Conservation (phyloP, 78 protist genomes). For the Bodo saltans region DNA sequence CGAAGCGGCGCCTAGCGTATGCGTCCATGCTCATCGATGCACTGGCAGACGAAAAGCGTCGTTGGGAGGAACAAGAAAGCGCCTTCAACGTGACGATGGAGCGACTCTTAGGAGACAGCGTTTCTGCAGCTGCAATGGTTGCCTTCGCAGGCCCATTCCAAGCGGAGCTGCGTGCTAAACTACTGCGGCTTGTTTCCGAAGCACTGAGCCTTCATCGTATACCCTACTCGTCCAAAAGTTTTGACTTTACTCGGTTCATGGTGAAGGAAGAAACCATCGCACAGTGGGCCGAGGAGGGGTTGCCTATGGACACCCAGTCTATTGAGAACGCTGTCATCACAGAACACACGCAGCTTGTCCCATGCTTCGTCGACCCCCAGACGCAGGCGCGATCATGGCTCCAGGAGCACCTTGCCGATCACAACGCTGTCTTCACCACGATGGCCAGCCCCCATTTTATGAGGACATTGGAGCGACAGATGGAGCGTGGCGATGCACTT, state of each 20-base stretch:
- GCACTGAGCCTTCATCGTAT: neutral
- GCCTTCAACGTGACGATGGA: slow-evolving; percentile 47
- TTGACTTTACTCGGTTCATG: slow-evolving; percentile 53
- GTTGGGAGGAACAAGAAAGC: slow-evolving; percentile 66
- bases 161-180: slow-evolving; percentile 53
- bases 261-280: slow-evolving; percentile 61
- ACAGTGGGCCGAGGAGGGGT: slow-evolving; percentile 80
- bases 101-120: slow-evolving; percentile 74
- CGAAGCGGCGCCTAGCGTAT: slow-evolving; percentile 41
- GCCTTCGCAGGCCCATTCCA: slow-evolving; percentile 84
- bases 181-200: slow-evolving; percentile 22
- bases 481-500: too few species aligned
- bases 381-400: slow-evolving; percentile 83
- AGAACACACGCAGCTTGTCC: slow-evolving; percentile 40
- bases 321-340: slow-evolving; percentile 84
- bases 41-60: slow-evolving; percentile 71
- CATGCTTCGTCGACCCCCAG: slow-evolving; percentile 89
- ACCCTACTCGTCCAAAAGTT: neutral
- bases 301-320: slow-evolving; percentile 85
- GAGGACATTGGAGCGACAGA: too few species aligned
- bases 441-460: too few species aligned
- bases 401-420: too few species aligned
- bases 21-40: slow-evolving; percentile 75
- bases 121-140: slow-evolving; percentile 67
- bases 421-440: too few species aligned